phyloP scores from a whole-genome alignment of 2,329 filamentous ascomycete species.

The Colletotrichum destructivum region DNA sequence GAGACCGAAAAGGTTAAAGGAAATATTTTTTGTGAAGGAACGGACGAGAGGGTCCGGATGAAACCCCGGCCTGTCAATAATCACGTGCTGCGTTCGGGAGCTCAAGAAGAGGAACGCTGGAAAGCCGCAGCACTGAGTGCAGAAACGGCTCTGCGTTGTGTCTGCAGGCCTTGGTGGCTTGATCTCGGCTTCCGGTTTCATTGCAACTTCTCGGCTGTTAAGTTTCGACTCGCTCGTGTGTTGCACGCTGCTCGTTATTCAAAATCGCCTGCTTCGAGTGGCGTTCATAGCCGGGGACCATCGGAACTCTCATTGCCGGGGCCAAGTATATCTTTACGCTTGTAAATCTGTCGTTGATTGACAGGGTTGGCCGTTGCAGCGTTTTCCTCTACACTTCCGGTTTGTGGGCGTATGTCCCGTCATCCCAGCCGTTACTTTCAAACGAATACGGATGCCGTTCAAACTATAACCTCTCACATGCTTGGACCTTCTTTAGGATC shows the following conservation, averaged over 20 bases:
- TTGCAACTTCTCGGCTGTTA: constrained; percentile 66
- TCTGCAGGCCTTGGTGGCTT: constrained; percentile 62
- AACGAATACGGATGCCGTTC: constrained; percentile 58
- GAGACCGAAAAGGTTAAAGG: constrained; percentile 56
- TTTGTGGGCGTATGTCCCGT: constrained; percentile 61
- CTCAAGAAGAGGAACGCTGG: constrained; percentile 55
- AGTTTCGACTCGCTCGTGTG: constrained; percentile 68
- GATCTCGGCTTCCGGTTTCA: constrained; percentile 63
- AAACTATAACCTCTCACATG: constrained; percentile 54
- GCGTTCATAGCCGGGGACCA: constrained; percentile 47
- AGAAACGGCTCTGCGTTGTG: constrained; percentile 62
- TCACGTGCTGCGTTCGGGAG: constrained; percentile 57
- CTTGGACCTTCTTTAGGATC: constrained; percentile 51
- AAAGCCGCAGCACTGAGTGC: constrained; percentile 57
- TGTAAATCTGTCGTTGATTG: constrained; percentile 63
- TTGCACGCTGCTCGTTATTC: constrained; percentile 65
- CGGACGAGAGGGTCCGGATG: constrained; percentile 57
- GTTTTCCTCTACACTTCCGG: constrained; percentile 60
- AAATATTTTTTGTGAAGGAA: constrained; percentile 59
- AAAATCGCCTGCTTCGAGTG: constrained; percentile 63
- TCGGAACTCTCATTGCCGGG: constrained; percentile 60
- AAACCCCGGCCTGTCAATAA: constrained; percentile 56
- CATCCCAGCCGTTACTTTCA: constrained; percentile 60
- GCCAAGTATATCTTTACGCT: constrained; percentile 66
- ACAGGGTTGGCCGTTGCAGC: constrained; percentile 60